A percentile compares a stretch with the other conserved stretches of the same genome.
Evolutionary conservation across 176 grass and related monocot species (phyloP).

Genomic region (Stipa capillata): DNA sequence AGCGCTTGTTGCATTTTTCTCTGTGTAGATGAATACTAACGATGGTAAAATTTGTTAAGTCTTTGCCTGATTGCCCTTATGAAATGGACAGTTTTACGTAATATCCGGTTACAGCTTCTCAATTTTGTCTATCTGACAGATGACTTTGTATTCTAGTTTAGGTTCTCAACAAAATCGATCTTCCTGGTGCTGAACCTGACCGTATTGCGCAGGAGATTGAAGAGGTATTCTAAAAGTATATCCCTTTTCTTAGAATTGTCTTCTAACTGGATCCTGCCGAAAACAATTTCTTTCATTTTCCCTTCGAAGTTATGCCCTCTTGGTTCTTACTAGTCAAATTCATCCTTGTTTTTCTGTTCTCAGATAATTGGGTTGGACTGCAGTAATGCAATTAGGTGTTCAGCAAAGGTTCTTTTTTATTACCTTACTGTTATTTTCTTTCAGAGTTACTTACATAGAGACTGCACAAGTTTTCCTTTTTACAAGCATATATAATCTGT

Average conservation of each 20-base stretch:
- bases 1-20: neutral
- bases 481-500: constrained; percentile 10
- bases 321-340: neutral
- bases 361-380: constrained; percentile 97
- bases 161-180: constrained; percentile 99
- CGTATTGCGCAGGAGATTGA: constrained; percentile 76
- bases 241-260: neutral
- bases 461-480: neutral
- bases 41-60: neutral
- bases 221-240: constrained; percentile 57
- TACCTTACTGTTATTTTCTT: neutral
- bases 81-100: neutral
- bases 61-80: neutral
- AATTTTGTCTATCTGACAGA: constrained; percentile 18
- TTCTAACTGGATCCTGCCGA: neutral
- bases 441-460: neutral
- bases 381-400: constrained; percentile 82
- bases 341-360: neutral
- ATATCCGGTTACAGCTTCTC: constrained; percentile 9
- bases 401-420: constrained; percentile 75
- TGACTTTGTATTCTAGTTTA: constrained; percentile 34
- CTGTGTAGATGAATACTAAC: neutral
- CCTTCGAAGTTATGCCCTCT: neutral
- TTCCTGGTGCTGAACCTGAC: constrained; percentile 96
- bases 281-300: neutral